These are phyloP conservation scores for Peterozyma xylosa DNA, from an alignment of 805 yeast species.

Conservation along the genomic window DNA sequence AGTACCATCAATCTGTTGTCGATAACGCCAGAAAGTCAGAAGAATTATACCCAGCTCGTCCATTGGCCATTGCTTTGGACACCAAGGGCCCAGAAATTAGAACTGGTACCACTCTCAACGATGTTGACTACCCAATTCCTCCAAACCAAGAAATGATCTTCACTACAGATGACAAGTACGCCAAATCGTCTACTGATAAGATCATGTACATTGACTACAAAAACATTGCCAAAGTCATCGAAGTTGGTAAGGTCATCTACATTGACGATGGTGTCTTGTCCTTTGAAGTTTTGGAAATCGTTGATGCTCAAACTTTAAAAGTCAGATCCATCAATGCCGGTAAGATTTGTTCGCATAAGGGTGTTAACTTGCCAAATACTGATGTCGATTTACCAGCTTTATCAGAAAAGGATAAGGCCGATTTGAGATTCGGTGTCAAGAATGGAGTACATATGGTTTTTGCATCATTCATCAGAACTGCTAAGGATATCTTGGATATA, in stretches of 20 bases:
- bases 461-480: constrained; percentile 97
- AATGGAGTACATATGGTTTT: constrained; percentile 97
- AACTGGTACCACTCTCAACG: constrained; percentile 88
- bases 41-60: constrained; percentile 87
- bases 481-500: constrained; percentile 81
- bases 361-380: constrained; percentile 98
- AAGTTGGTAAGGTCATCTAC: constrained; percentile 82
- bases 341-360: constrained; percentile 94
- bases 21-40: constrained; percentile 96
- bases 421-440: constrained; percentile 91
- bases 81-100: constrained; percentile 99
- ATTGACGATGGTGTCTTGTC: constrained; percentile 97
- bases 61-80: constrained; percentile 95
- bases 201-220: constrained; percentile 88
- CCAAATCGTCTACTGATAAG: constrained; percentile 64
- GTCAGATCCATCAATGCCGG: constrained; percentile 92
- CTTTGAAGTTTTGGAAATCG: constrained; percentile 81
- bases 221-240: constrained; percentile 93
- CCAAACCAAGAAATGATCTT: constrained; percentile 88
- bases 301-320: constrained; percentile 73
- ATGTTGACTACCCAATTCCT: constrained; percentile 73
- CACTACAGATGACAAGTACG: constrained; percentile 82
- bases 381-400: constrained; percentile 98
- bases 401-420: constrained; percentile 92
- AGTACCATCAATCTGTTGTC: constrained; percentile 93